Evolutionary conservation across 345 rosid species (phyloP), one percentile per base, ranked within the genome.

Genomic region (Eucalyptus polybractea): DNA sequence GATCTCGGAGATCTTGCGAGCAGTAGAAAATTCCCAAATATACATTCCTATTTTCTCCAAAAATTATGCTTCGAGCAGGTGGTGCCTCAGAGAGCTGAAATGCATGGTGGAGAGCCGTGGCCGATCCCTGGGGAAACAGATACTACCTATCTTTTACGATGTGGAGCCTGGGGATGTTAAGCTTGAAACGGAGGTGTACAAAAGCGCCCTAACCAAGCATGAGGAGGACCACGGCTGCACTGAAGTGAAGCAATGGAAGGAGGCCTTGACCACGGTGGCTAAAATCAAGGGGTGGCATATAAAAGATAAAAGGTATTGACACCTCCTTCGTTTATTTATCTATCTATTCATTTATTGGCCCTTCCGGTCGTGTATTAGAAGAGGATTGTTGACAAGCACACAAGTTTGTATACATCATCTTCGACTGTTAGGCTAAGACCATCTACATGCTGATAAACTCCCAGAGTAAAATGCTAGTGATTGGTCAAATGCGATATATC

Each of bases 101-200:
- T 1, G 60, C 1, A 56, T 56, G 60, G 7, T 27, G 67, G 67
- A 60, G 7, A 5, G 67, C 67, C 1, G 1, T 60, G 31, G 7
- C 14, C 67, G 0, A 60, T 1, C 67, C 67, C 13, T 0, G 0
- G 1, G 2, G 14, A 60, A 60, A 60, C 4, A 1, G 1, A 60
- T 47, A 11, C 13, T 47, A 0, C 50, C 50, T 0, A 47, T 47
- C 50, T 47, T 47, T 47, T 47, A 47, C 0, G 50, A 47, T 11
- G 50, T 47, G 16, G n/a, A 6, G 0, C 67, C 67, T 0, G 0
- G 0, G 15, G 67, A 60, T 60, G 31, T 60, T 27, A 60, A 60
- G 16, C 8, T 60, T 60, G n/a, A 60, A 25, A 27, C 14, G 4
- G 16, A 60, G 31, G 0, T 27, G 3, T 60, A 60, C 67, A 1